Base-by-base conservation (phyloP, 495 filamentous ascomycete genomes). In the Penicillium manginii region DNA sequence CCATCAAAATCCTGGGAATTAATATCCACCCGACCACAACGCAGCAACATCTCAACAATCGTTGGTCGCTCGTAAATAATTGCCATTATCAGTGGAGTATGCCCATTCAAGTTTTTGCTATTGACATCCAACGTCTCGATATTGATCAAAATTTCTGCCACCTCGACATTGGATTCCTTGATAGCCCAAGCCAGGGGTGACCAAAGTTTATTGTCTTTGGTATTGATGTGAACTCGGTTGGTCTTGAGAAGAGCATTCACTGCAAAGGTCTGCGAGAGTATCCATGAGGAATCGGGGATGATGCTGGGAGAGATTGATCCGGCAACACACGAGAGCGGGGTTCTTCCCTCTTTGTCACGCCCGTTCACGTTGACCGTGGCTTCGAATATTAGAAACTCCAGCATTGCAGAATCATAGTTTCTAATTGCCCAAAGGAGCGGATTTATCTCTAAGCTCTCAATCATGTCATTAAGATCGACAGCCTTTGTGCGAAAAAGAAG, bases 311-410 rank as follows among this genome's bases (percentile, higher is more conserved):
- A 33, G 31, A 4, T 11, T 4, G 31, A 11, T 4, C 31, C 31
- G 31, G 31, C 31, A 33, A 11, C 31, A 4, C 31, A 33, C 31
- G 31, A 33, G 11, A 33, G 31, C 31, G 31, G 31, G 11, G 31
- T 33, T 11, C 31, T 33, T 33, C 31, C 31, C 5, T 5, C 4
- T 4, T 33, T 33, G 31, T 33, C 31, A 5, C 31, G 11, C 12
- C 46, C 46, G 11, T 49, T 18, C 5, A 49, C 19, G 14, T 49
- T 23, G 46, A 49, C 21, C 46, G 10, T 49, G 11, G 46, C 46
- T 23, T 49, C 46, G n/a, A 8, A 49, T 49, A 49, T 2, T 22
- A 49, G 46, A 14, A 49, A 49, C 14, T 49, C 46, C 19, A 49
- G 11, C 19, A 49, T 12, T 12, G 17, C 46, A 21, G 46, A 18